These are phyloP conservation scores for Monosporascus sp. DNA, from an alignment of 2,329 filamentous ascomycete species.

Conservation along the genomic window DNA sequence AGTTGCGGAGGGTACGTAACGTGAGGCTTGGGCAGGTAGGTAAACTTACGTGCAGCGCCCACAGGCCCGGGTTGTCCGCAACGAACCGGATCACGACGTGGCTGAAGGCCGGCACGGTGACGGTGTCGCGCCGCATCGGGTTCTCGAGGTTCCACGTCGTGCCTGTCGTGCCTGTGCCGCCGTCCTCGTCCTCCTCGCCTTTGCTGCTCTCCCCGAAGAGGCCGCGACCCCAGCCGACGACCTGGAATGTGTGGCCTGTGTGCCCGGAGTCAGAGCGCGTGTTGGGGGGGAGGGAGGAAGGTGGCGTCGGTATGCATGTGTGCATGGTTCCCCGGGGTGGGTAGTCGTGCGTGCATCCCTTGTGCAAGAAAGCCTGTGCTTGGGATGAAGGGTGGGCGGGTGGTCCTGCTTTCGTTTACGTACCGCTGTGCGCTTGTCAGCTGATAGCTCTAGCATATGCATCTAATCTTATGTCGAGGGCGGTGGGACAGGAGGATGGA, in stretches of 20 bases:
- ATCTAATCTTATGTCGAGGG: too few relatives aligned
- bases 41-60: conserved; percentile 37
- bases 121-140: conserved; percentile 47
- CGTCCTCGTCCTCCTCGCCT: neutral
- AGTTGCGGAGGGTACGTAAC: too few relatives aligned
- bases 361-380: too few relatives aligned
- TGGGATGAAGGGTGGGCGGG: too few relatives aligned
- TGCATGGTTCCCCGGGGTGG: too few relatives aligned
- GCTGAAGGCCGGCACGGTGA: conserved; percentile 37
- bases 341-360: too few relatives aligned
- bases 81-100: conserved; percentile 42
- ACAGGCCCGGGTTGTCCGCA: conserved; percentile 48
- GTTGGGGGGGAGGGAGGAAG: neutral
- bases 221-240: conserved; percentile 34
- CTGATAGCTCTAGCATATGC: too few relatives aligned
- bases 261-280: neutral
- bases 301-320: neutral
- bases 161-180: too few relatives aligned
- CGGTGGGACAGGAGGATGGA: neutral
- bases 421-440: too few relatives aligned
- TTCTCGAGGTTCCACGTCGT: conserved; percentile 38
- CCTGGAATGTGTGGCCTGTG: conserved; percentile 33
- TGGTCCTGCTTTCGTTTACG: too few relatives aligned
- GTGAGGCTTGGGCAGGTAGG: too few relatives aligned
- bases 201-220: conserved; percentile 17